Conservation (phyloP, 495 filamentous ascomycete genomes). For the Xylaria longipes region DNA sequence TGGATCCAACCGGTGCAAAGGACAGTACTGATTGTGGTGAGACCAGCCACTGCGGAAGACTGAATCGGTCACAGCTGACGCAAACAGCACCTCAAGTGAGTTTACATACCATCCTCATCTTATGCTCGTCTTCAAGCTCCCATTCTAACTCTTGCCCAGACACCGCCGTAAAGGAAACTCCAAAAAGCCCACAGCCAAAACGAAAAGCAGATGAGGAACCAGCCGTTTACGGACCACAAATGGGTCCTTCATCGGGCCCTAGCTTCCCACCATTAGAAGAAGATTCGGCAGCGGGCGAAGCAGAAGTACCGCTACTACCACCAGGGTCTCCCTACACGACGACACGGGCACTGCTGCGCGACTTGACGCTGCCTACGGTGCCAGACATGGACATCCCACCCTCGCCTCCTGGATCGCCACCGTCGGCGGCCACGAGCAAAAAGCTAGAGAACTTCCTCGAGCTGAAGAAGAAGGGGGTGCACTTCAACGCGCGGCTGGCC, state of each 20-base stretch:
- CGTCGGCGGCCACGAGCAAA: constrained; percentile 64
- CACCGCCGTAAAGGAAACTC: constrained; percentile 20
- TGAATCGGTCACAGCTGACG: constrained; percentile 29
- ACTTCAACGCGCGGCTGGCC: constrained; percentile 88
- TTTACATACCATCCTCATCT: constrained; percentile 16
- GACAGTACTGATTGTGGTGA: constrained; percentile 43
- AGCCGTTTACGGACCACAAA: constrained; percentile 38
- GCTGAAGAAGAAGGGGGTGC: constrained; percentile 82
- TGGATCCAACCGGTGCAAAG: constrained; percentile 21
- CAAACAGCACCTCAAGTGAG: constrained; percentile 29
- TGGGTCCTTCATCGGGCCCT: constrained; percentile 40
- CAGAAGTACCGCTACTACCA: constrained; percentile 32
- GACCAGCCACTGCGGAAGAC: constrained; percentile 40
- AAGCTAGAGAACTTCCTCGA: constrained; percentile 86
- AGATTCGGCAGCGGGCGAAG: constrained; percentile 30
- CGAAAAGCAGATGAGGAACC: constrained; percentile 24
- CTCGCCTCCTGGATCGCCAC: constrained; percentile 83
- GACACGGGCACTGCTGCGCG: constrained; percentile 70
- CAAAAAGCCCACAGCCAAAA: constrained; percentile 25
- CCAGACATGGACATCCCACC: constrained; percentile 82
- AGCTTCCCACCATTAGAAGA: constrained; percentile 43
- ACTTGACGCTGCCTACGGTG: constrained; percentile 82
- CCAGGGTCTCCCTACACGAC: constrained; percentile 74
- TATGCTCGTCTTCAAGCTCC: constrained; percentile 32
- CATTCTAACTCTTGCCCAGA: constrained; percentile 26